These are phyloP conservation scores for Penicillium nucicola DNA, from an alignment of 495 filamentous ascomycete genomes.

Conservation along the genomic window DNA sequence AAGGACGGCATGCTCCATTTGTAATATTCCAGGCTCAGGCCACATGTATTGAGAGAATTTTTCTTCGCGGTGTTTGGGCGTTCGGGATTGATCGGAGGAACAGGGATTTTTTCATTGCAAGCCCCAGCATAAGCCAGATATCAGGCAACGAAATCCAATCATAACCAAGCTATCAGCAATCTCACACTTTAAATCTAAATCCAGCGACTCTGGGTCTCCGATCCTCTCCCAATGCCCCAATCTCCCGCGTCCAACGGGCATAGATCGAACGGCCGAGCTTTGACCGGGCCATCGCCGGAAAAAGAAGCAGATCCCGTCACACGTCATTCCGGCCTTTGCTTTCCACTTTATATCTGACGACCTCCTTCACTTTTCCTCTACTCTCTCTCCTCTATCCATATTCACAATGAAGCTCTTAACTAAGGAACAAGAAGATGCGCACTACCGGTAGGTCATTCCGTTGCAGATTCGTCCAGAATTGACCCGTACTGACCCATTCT, in stretches of 20 bases:
- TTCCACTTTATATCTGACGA: conserved; percentile 12
- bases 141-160: too few relatives aligned
- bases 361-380: background rate
- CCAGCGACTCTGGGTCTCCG: too few relatives aligned
- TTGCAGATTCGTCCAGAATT: conserved; percentile 1
- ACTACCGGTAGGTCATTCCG: conserved; percentile 54
- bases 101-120: conserved; percentile 5
- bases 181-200: too few relatives aligned
- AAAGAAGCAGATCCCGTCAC: conserved; percentile 23
- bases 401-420: conserved; percentile 86
- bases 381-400: conserved; percentile 2
- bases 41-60: conserved; percentile 7
- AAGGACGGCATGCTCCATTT: conserved; percentile 2
- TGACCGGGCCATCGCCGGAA: conserved; percentile 10
- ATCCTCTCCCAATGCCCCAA: too few relatives aligned
- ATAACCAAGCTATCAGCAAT: too few relatives aligned
- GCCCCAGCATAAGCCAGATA: conserved; percentile 2
- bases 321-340: conserved; percentile 36
- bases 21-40: conserved; percentile 1
- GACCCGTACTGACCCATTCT: conserved; percentile 20
- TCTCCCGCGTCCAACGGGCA: too few relatives aligned
- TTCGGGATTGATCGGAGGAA: conserved; percentile 10
- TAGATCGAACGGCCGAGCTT: conserved; percentile 23
- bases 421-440: conserved; percentile 79
- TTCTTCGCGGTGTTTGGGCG: conserved; percentile 11